phyloP scores from a whole-genome alignment of 768 basidiomycete genomes.

The Ramaria sp. region DNA sequence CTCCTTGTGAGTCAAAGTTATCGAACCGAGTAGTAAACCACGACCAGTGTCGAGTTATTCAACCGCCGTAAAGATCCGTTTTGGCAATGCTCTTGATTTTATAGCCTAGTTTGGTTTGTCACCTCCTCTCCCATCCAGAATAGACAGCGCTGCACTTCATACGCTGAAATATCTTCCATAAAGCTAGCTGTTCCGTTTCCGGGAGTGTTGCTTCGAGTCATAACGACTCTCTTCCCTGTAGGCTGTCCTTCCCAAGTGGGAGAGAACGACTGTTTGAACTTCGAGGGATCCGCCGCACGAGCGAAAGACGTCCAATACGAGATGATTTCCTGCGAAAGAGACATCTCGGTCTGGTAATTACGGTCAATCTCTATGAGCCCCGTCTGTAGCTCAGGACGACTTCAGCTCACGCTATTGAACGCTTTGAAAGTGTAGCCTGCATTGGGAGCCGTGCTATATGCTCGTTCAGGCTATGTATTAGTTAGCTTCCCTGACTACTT shows the following conservation, averaged over 20 bases:
- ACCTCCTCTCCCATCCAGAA: constrained; percentile 34
- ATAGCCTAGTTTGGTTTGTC: constrained; percentile 23
- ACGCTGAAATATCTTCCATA: constrained; percentile 22
- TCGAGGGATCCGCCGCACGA: constrained; percentile 14
- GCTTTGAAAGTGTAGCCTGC: constrained; percentile 27
- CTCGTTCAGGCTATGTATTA: background rate
- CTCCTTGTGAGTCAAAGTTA: too few species aligned
- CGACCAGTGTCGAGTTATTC: too few species aligned
- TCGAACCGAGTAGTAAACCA: too few species aligned
- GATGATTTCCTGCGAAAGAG: constrained; percentile 29
- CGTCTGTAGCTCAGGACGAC: background rate
- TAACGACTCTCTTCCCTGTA: constrained; percentile 4
- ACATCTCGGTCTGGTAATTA: constrained; percentile 24
- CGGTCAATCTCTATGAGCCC: too few species aligned
- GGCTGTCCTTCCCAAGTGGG: constrained; percentile 6
- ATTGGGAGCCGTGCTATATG: constrained; percentile 14
- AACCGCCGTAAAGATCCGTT: too few species aligned
- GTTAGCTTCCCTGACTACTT: background rate
- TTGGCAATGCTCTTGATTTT: background rate
- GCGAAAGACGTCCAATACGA: constrained; percentile 36
- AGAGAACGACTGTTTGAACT: constrained; percentile 9
- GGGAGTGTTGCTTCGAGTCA: constrained; percentile 1
- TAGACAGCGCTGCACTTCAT: constrained; percentile 25
- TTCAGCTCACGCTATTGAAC: constrained; percentile 24
- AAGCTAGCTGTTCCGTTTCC: constrained; percentile 16